A percentile compares a stretch with the other conserved stretches of the same genome.
Evolutionary conservation across 805 yeast genomes (phyloP).

Genomic region (Spathaspora girioi): DNA sequence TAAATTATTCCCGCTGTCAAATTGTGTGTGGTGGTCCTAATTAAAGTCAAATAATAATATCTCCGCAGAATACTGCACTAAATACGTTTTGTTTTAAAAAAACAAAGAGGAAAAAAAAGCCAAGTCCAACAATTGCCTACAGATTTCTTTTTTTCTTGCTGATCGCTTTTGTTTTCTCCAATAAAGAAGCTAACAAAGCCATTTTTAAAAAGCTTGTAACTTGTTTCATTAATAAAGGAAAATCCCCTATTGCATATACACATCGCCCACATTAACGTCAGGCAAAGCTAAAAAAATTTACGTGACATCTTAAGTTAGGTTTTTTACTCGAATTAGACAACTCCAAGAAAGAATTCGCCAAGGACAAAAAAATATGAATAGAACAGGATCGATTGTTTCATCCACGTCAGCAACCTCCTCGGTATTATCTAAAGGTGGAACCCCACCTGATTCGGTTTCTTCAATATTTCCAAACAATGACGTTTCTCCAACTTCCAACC

Average conservation of each 20-base stretch:
- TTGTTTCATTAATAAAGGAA: neutral
- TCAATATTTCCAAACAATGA: neutral
- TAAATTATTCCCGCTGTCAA: too few relatives aligned
- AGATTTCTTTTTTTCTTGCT: neutral
- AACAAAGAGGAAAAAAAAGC: neutral
- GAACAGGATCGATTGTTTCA: neutral
- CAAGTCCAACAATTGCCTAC: neutral
- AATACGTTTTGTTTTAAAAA: neutral
- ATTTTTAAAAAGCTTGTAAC: neutral
- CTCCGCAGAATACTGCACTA: neutral
- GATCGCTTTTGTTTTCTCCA: neutral
- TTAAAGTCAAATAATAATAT: too few relatives aligned
- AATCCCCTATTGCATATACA: neutral
- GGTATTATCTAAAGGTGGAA: neutral
- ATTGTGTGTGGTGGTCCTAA: too few relatives aligned
- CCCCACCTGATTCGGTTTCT: neutral
- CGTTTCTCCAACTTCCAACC: conserved; percentile 1
- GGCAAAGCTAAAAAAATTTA: neutral
- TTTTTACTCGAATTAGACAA: too few relatives aligned
- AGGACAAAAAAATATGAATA: neutral
- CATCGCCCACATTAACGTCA: neutral
- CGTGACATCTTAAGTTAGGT: neutral
- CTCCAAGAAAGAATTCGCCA: neutral
- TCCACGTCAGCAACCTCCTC: neutral
- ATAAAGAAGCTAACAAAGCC: neutral